These are phyloP conservation scores for Pugionium dolabratum DNA, from an alignment of 345 rosid genomes.

Conservation along the genomic window DNA sequence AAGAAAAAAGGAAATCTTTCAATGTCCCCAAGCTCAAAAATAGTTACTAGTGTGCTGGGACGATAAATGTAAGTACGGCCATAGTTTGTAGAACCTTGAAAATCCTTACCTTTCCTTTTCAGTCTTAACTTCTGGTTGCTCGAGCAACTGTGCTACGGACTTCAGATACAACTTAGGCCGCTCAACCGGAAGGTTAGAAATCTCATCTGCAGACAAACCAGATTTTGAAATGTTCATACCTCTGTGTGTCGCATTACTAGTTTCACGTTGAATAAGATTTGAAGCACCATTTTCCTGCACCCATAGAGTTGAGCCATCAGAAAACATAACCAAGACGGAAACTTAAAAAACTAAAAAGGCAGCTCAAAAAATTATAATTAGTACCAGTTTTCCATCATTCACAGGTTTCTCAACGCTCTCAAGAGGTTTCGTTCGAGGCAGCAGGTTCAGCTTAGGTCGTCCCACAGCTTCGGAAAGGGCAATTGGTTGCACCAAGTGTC, in stretches of 20 bases:
- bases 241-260: slow-evolving; percentile 20
- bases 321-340: slow-evolving; percentile 11
- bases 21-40: neutral
- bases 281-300: slow-evolving; percentile 40
- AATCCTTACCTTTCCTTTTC: slow-evolving; percentile 64
- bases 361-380: slow-evolving; percentile 6
- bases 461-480: slow-evolving; percentile 51
- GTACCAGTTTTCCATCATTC: slow-evolving; percentile 52
- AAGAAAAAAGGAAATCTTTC: slow-evolving; percentile 1
- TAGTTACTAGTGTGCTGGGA: slow-evolving; percentile 8
- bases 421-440: slow-evolving; percentile 64
- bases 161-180: slow-evolving; percentile 65
- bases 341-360: slow-evolving; percentile 18
- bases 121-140: slow-evolving; percentile 48
- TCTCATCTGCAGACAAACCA: slow-evolving; percentile 49
- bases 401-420: slow-evolving; percentile 49
- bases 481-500: slow-evolving; percentile 43
- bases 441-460: slow-evolving; percentile 68
- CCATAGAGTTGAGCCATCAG: slow-evolving; percentile 14
- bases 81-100: neutral
- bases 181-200: slow-evolving; percentile 52
- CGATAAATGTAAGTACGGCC: neutral
- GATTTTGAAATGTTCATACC: slow-evolving; percentile 41
- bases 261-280: slow-evolving; percentile 41
- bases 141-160: slow-evolving; percentile 61